Percentiles rank a stretch among this genome's conserved stretches.
Evolutionary conservation across 306 rosid genomes (phyloP).

Genomic region (Ormosia semicastrata): DNA sequence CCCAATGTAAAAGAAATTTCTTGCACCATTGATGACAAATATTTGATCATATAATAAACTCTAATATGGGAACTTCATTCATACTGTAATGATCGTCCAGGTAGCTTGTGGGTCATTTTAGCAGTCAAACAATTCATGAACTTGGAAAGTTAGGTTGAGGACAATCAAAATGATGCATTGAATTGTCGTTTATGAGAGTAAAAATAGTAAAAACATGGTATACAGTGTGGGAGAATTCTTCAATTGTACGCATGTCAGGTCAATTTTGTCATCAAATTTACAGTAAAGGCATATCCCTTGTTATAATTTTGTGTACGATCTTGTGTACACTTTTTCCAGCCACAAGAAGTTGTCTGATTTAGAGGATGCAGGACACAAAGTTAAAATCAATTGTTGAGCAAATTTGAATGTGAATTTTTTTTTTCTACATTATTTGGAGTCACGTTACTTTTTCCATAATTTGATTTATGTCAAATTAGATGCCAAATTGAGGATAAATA

Average conservation of each 20-base stretch:
- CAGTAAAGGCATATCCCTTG: slow-evolving; percentile 27
- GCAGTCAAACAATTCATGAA: slow-evolving; percentile 25
- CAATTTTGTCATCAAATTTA: slow-evolving; percentile 25
- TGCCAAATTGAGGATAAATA: not conserved
- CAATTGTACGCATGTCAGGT: slow-evolving; percentile 39
- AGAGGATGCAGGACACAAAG: slow-evolving; percentile 11
- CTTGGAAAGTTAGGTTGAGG: not conserved
- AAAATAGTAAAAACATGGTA: slow-evolving; percentile 18
- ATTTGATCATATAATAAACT: slow-evolving; percentile 12
- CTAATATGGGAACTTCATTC: slow-evolving; percentile 1
- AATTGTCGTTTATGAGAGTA: slow-evolving; percentile 30
- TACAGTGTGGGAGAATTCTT: slow-evolving; percentile 20
- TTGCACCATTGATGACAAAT: not conserved
- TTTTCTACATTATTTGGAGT: not conserved
- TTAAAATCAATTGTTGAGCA: not conserved
- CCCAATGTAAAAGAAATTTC: not conserved
- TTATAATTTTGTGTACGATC: slow-evolving; percentile 22
- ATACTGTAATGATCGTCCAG: slow-evolving; percentile 20
- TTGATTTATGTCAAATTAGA: not conserved
- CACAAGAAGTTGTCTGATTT: slow-evolving; percentile 14
- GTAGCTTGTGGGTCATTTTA: slow-evolving; percentile 4
- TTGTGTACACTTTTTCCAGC: slow-evolving; percentile 27
- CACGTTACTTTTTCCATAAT: not conserved
- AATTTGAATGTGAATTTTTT: not conserved
- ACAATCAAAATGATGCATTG: slow-evolving; percentile 19